Evolutionary conservation across 805 yeast genomes (phyloP).

Genomic region (Cyberlindnera bimundalis): DNA sequence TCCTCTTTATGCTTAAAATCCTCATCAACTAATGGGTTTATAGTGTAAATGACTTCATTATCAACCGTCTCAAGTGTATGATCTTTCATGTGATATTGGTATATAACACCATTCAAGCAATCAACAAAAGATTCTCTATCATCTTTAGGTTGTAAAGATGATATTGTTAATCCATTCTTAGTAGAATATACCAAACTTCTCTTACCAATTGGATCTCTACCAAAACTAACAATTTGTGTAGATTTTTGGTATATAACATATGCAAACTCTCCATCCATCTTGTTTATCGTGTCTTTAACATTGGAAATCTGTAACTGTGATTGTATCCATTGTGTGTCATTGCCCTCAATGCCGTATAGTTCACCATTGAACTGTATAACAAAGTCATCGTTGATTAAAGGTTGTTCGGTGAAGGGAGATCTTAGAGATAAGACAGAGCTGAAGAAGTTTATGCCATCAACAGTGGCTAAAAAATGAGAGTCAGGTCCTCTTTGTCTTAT

Average conservation of each 20-base stretch:
- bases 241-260: constrained; percentile 45
- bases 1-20: constrained; percentile 10
- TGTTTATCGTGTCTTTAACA: constrained; percentile 39
- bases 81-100: constrained; percentile 35
- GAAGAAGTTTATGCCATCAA: constrained; percentile 18
- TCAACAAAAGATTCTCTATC: constrained; percentile 40
- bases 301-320: background rate
- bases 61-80: constrained; percentile 19
- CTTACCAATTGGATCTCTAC: constrained; percentile 80
- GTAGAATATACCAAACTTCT: constrained; percentile 60
- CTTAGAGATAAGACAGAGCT: constrained; percentile 77
- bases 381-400: constrained; percentile 40
- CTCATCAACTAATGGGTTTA: constrained; percentile 25
- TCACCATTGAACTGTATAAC: constrained; percentile 89
- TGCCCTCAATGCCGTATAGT: constrained; percentile 60
- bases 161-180: constrained; percentile 39
- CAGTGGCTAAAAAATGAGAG: constrained; percentile 24
- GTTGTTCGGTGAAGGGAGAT: constrained; percentile 76
- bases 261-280: constrained; percentile 82
- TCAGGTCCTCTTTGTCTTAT: constrained; percentile 67
- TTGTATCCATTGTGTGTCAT: constrained; percentile 60
- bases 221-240: constrained; percentile 55
- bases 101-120: constrained; percentile 52
- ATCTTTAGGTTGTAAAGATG: constrained; percentile 43
- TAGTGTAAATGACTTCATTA: constrained; percentile 14